Percentiles rank a stretch among this genome's conserved stretches.
These are phyloP conservation scores for Secale cereale DNA, from an alignment of 176 grass and related monocot species.

Conservation along the genomic window DNA sequence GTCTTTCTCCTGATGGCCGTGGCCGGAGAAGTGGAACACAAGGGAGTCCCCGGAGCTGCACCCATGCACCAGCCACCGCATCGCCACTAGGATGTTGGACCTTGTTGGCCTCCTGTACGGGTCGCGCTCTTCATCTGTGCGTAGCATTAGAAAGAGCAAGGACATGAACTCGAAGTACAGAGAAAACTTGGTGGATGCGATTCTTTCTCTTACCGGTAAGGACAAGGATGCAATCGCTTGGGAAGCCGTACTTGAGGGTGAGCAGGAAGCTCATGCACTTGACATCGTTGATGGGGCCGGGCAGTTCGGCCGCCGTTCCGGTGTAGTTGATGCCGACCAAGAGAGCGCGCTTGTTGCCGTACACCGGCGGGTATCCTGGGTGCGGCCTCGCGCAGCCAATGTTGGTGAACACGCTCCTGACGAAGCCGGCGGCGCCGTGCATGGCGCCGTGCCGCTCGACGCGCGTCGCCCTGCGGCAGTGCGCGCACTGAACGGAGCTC, in stretches of 20 bases:
- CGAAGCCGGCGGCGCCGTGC: background rate
- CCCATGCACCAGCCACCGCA: constrained; percentile 72
- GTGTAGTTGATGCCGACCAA: constrained; percentile 75
- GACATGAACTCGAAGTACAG: too few species aligned
- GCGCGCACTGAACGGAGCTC: constrained; percentile 42
- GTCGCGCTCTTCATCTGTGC: constrained; percentile 51
- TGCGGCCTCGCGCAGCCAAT: background rate
- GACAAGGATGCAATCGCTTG: constrained; percentile 47
- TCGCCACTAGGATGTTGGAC: constrained; percentile 62
- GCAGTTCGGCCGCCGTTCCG: constrained; percentile 21
- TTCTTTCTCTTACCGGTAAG: constrained; percentile 32
- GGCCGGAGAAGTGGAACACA: constrained; percentile 88
- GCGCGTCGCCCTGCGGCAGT: constrained; percentile 44
- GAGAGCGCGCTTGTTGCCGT: constrained; percentile 73
- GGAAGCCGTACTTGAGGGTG: constrained; percentile 43
- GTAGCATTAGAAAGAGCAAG: background rate
- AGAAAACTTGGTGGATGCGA: too few species aligned
- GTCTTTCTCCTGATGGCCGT: constrained; percentile 58
- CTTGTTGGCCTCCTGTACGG: constrained; percentile 54
- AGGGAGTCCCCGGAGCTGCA: constrained; percentile 73
- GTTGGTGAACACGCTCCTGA: background rate
- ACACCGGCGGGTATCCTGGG: constrained; percentile 28
- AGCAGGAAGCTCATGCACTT: constrained; percentile 69
- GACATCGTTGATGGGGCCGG: constrained; percentile 73
- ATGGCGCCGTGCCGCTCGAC: constrained; percentile 9